phyloP scores from a whole-genome alignment of 2,329 filamentous ascomycete species.

The Penicillium sp. region DNA sequence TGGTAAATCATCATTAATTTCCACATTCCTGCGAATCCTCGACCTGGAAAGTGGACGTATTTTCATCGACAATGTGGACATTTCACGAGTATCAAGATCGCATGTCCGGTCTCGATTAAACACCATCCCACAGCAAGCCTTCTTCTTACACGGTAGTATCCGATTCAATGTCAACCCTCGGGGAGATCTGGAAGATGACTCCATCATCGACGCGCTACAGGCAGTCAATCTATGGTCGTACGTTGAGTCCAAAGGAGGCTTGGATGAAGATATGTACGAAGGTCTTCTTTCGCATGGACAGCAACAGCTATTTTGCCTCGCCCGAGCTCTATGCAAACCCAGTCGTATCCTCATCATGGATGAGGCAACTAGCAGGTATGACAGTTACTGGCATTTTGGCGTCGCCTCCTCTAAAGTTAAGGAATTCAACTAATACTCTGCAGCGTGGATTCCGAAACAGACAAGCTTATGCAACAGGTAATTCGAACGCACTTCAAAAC shows the following conservation, averaged over 20 bases:
- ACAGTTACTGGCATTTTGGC: not conserved
- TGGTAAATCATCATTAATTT: conserved; percentile 31
- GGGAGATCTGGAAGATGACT: conserved; percentile 13
- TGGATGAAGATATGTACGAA: conserved; percentile 36
- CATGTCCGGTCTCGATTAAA: conserved; percentile 26
- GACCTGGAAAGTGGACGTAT: conserved; percentile 29
- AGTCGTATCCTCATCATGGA: conserved; percentile 26
- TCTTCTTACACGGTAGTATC: conserved; percentile 25
- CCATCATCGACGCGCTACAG: conserved; percentile 25
- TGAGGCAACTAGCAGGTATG: conserved; percentile 25
- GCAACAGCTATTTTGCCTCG: conserved; percentile 59
- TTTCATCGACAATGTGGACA: conserved; percentile 28
- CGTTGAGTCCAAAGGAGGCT: conserved; percentile 28
- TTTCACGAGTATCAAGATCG: conserved; percentile 20
- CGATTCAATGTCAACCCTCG: conserved; percentile 19
- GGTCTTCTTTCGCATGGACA: conserved; percentile 51
- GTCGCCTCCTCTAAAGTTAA: not conserved
- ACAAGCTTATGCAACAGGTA: conserved; percentile 52
- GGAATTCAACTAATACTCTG: not conserved
- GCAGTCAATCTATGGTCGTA: conserved; percentile 28
- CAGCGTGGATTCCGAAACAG: conserved; percentile 56
- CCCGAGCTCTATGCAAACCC: conserved; percentile 51
- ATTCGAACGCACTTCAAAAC: conserved; percentile 50
- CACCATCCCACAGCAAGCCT: conserved; percentile 31
- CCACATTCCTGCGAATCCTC: conserved; percentile 27